Percentiles rank a stretch among this genome's conserved stretches.
Evolutionary conservation across 345 rosid genomes (phyloP).

Genomic region (Syzygium grande): DNA sequence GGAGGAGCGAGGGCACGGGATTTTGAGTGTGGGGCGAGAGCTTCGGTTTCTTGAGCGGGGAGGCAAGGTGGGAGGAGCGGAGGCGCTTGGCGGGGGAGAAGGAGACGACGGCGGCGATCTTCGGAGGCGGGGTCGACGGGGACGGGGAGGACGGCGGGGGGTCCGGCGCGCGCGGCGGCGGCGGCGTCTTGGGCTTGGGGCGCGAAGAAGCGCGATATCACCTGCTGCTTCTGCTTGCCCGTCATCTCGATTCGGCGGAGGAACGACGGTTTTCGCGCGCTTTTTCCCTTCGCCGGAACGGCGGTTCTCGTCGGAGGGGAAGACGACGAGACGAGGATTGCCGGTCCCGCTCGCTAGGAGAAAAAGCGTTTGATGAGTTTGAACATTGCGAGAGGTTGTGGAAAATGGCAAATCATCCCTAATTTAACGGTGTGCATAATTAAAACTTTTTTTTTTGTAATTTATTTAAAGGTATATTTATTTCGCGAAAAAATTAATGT

Average conservation of each 20-base stretch:
- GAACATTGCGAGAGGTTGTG: background rate
- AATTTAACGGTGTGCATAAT: background rate
- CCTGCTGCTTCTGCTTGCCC: constrained; percentile 83
- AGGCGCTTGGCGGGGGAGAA: constrained; percentile 72
- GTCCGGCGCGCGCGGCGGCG: background rate
- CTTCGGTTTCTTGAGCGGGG: constrained; percentile 40
- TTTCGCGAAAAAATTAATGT: background rate
- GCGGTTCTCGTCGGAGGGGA: background rate
- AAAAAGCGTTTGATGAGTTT: background rate
- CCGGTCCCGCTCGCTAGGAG: background rate
- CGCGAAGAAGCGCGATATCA: constrained; percentile 82
- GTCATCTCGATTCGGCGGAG: constrained; percentile 2
- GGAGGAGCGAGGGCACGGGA: constrained; percentile 17
- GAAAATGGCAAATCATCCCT: background rate
- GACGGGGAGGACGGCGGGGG: constrained; percentile 7
- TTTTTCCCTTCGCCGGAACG: background rate
- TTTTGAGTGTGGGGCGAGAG: constrained; percentile 45
- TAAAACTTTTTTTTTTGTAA: no score
- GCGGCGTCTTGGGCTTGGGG: constrained; percentile 45
- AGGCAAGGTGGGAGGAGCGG: constrained; percentile 40
- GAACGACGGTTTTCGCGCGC: constrained; percentile 4
- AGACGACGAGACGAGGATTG: background rate
- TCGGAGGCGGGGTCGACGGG: constrained; percentile 25
- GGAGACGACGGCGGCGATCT: constrained; percentile 55
- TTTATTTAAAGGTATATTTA: no score